Base-by-base conservation (phyloP, 306 rosid genomes). In the Inga oerstediana region DNA sequence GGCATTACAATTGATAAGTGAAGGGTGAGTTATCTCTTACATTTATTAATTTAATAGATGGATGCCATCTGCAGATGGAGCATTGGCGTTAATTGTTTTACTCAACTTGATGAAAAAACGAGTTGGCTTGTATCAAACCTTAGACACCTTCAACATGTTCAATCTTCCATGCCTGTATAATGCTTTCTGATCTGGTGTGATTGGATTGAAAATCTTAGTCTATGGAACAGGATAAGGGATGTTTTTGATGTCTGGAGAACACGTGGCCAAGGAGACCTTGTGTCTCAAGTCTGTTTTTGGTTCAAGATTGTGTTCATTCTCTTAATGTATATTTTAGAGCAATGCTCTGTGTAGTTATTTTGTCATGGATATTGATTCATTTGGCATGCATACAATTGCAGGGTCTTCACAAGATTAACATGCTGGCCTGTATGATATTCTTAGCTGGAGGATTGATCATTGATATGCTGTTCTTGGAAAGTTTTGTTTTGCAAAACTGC, bases 311-410 rank as follows among this genome's bases (percentile, higher is more conserved):
- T 84, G 88, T 84, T 85, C 80, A 68, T 77, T 81, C 88, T 88
- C 87, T 81, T 83, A 84, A 41, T 89, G 87, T 73, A 86, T 86
- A 81, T 87, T 79, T 86, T 83, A 80, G 90, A 89, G 83, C 83
- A 85, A 87, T 89, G 70, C 92, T 80, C 46, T 80, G 68, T 83
- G 90, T 81, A 83, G 89, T 79, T 82, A 84, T 83, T 83, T 68
- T 79, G 67, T 78, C 78, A 82, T 85, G 91, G 85, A 84, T 91
- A 88, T 93, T 93, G 91, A 93, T 91, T 84, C 64, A 84, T 89
- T 91, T 91, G 97, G 91, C 93, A 87, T 90, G 92, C 93, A 85
- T 92, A 92, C 89, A 89, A 87, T 92, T 93, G 97, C 95, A 93
- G 93, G 97, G 80, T 93, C 66, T 91, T 81, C 89, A 82, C 95